Percentiles rank a stretch among this genome's conserved stretches.
Conservation (phyloP, 768 basidiomycete species). For the Collybiopsis confluens region DNA sequence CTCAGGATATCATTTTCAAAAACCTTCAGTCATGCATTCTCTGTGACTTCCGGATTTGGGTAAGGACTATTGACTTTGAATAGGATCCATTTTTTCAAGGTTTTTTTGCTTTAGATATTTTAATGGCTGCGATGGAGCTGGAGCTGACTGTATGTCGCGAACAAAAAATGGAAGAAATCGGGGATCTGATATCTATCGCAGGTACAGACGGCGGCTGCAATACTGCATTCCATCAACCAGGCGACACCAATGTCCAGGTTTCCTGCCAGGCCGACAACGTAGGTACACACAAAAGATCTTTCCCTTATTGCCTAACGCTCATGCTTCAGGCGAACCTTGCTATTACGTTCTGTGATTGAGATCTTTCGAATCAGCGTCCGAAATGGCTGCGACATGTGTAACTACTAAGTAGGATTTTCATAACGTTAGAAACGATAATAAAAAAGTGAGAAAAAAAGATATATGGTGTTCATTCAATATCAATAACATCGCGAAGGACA, state of each 20-base stretch:
- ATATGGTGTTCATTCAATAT: too few relatives aligned
- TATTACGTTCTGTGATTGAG: constrained; percentile 7
- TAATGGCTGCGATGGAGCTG: constrained; percentile 23
- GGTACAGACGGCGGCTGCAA: constrained; percentile 24
- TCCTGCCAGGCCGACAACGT: constrained; percentile 29
- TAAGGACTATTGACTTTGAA: constrained; percentile 6
- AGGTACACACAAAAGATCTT: neutral
- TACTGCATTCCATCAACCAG: constrained; percentile 26
- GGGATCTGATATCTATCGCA: constrained; percentile 6
- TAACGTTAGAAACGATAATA: too few relatives aligned
- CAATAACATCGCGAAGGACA: too few relatives aligned
- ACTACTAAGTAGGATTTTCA: too few relatives aligned
- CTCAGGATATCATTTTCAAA: neutral
- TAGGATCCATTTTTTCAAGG: neutral
- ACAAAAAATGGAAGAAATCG: too few relatives aligned
- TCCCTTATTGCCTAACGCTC: neutral
- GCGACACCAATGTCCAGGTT: constrained; percentile 26
- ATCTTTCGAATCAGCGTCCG: too few relatives aligned
- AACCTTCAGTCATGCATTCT: constrained; percentile 25
- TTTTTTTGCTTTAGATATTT: constrained; percentile 16
- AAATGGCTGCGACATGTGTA: too few relatives aligned
- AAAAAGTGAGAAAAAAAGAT: too few relatives aligned
- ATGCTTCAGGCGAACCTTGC: neutral
- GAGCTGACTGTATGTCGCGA: constrained; percentile 23
- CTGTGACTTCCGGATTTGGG: constrained; percentile 32